Conservation (phyloP, 2,329 filamentous ascomycete genomes). For the Teratosphaeria epicoccoides region DNA sequence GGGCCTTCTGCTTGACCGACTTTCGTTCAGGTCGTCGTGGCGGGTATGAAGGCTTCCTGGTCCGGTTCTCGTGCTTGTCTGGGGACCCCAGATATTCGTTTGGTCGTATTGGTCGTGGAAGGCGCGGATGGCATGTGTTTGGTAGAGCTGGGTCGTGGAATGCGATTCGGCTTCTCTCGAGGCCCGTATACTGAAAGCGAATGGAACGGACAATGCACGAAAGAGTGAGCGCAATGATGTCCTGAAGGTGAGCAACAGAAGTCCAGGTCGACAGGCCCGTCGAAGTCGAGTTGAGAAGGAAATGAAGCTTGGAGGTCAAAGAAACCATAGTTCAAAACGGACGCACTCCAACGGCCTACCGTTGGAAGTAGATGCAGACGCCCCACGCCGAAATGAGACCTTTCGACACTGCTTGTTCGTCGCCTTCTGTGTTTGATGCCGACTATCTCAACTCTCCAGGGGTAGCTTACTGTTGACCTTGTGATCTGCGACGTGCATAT, state of each 20-base stretch:
- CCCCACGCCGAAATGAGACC: not conserved
- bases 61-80: not conserved
- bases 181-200: too few relatives aligned
- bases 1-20: not conserved
- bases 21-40: not conserved
- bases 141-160: too few relatives aligned
- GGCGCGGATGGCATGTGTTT: not conserved
- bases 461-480: not conserved
- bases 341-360: not conserved
- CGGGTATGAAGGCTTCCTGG: not conserved
- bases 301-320: too few relatives aligned
- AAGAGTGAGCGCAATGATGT: not conserved
- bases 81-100: not conserved
- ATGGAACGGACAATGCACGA: not conserved
- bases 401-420: not conserved
- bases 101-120: not conserved
- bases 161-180: too few relatives aligned
- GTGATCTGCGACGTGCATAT: too few relatives aligned
- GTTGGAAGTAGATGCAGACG: not conserved
- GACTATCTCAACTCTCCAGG: not conserved
- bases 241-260: not conserved
- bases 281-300: not conserved
- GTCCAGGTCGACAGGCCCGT: not conserved
- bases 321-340: not conserved
- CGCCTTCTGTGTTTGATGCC: too few relatives aligned